A percentile compares a stretch with the other conserved stretches of the same genome.
phyloP scores from a whole-genome alignment of 2,329 filamentous ascomycete species.

The Rutstroemia sp. region DNA sequence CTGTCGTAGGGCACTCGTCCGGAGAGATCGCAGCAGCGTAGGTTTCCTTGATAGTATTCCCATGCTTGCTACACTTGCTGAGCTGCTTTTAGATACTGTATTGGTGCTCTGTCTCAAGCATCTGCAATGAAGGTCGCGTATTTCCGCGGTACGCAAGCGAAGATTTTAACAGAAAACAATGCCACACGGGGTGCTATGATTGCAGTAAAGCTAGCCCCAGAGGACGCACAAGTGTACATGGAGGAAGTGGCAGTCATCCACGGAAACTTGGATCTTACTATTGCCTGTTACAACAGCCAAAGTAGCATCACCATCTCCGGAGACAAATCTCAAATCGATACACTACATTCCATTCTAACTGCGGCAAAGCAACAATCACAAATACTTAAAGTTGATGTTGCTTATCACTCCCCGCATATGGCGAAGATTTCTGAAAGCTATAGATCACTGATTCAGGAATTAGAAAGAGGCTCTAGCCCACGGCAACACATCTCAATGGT shows the following conservation, averaged over 20 bases:
- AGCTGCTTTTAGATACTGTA: constrained; percentile 2
- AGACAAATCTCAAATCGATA: constrained; percentile 11
- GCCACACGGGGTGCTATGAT: background rate
- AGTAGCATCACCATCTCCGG: constrained; percentile 23
- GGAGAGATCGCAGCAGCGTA: constrained; percentile 1
- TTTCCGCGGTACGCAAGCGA: background rate
- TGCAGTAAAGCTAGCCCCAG: background rate
- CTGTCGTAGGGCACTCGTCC: background rate
- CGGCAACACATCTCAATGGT: background rate
- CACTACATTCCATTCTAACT: background rate
- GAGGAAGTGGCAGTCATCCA: background rate
- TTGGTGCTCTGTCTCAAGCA: constrained; percentile 24
- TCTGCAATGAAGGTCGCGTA: constrained; percentile 3
- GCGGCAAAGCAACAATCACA: constrained; percentile 26
- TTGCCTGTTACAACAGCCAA: constrained; percentile 29
- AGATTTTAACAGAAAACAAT: background rate
- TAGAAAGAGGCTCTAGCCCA: background rate
- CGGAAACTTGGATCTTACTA: background rate
- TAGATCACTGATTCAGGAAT: background rate
- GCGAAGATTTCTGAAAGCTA: constrained; percentile 20
- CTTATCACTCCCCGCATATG: constrained; percentile 35
- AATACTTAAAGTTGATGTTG: constrained; percentile 30
- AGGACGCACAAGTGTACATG: background rate
- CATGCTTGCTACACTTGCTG: background rate
- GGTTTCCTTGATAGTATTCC: background rate